Evolutionary conservation across 495 filamentous ascomycete species (phyloP), one percentile per base, ranked within the genome.

Genomic region (Aspergillus campestris): DNA sequence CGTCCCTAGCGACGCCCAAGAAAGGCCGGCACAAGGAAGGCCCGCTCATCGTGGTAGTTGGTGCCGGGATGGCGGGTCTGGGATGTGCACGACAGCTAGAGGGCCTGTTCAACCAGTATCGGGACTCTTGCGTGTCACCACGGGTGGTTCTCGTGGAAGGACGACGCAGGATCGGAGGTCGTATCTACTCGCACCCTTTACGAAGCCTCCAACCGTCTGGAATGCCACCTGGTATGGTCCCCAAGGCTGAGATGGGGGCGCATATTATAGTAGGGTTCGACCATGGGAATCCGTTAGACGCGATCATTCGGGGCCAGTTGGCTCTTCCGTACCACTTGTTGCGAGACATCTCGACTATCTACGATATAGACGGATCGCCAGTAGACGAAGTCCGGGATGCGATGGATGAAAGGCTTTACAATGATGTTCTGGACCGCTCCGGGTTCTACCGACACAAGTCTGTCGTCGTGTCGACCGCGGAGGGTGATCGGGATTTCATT

Each of bases 191-290:
- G 8, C 87, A 91, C 58, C 80, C 82, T 38, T 72, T 99, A 42
- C 74, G 73, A 36, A 82, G 80, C 30, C 82, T 81, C 48, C 47
- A 67, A 18, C 55, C 65, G 3, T 63, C 60, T 13, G 70, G 56
- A 13, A 60, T 78, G 34, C 76, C 72, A 6, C 55, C 60, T 44
- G 71, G 67, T 34, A 73, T 72, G 45, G 66, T 70, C n/a, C 85
- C 81, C 47, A 95, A 90, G 11, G 92, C 86, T 38, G 92, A 99
- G 58, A 86, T 95, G 77, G 92, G 92, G 32, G 92, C 94, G 12
- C 92, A 95, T 66, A 96, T 99, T 40, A 87, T 99, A 50, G 95
- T 92, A 28, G 92, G 92, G 2, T 99, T 96, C 56, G 88, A 96
- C 46, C 80, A 85, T 58, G 92, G 92, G 1, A 99, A 99, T 59